Percentiles rank a stretch among this genome's conserved stretches.
phyloP scores from a whole-genome alignment of 345 rosid genomes.

The Salix purpurea region DNA sequence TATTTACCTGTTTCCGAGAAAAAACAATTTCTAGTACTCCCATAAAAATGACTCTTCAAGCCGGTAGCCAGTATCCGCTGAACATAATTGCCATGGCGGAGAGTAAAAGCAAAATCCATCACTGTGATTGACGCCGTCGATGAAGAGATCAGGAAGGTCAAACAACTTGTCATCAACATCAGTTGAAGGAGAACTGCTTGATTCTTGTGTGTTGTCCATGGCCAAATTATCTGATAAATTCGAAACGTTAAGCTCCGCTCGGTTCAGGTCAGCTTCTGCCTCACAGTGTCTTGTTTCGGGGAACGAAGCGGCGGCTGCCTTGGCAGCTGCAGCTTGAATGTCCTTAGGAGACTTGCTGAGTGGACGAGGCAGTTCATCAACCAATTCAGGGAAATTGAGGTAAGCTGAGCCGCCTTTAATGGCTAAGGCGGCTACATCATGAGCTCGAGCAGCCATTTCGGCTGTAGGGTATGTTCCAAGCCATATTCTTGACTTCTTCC shows the following conservation, averaged over 20 bases:
- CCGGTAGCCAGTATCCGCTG: conserved; percentile 53
- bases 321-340: conserved; percentile 51
- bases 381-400: conserved; percentile 59
- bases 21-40: conserved; percentile 22
- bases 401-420: conserved; percentile 60
- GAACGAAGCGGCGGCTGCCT: conserved; percentile 48
- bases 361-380: conserved; percentile 52
- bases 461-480: conserved; percentile 71
- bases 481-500: conserved; percentile 81
- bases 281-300: conserved; percentile 8
- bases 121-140: conserved; percentile 32
- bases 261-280: conserved; percentile 20
- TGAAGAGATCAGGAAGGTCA: conserved; percentile 78
- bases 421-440: conserved; percentile 72
- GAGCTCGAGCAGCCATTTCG: conserved; percentile 87
- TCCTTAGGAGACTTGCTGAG: conserved; percentile 49
- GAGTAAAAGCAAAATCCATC: conserved; percentile 44
- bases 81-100: conserved; percentile 63
- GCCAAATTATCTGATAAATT: conserved; percentile 23
- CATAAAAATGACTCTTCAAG: conserved; percentile 60
- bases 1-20: not conserved
- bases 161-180: conserved; percentile 58
- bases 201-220: conserved; percentile 33
- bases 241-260: conserved; percentile 17
- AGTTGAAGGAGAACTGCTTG: conserved; percentile 33